A percentile compares a stretch with the other conserved stretches of the same genome.
Conservation (phyloP, 352 stramenopile species). For the Pythium sp. region DNA sequence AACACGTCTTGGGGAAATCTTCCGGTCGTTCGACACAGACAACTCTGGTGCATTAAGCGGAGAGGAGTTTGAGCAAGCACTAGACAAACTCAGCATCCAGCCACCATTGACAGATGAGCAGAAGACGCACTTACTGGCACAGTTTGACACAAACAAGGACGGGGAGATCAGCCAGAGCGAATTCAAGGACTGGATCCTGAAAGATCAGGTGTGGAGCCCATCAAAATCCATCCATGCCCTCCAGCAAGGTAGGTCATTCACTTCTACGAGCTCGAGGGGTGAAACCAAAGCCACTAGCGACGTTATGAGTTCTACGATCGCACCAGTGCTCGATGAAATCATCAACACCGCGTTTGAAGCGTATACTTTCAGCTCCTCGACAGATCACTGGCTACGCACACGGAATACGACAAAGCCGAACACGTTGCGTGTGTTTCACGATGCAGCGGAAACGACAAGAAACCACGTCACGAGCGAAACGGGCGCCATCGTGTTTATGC, state of each 20-base stretch:
- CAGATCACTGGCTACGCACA: constrained; percentile 37
- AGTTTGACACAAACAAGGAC: constrained; percentile 73
- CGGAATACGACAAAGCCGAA: constrained; percentile 24
- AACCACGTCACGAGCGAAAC: constrained; percentile 9
- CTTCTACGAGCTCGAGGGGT: not conserved
- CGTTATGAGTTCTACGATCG: constrained; percentile 30
- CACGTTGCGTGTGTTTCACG: constrained; percentile 7
- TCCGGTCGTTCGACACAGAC: constrained; percentile 57
- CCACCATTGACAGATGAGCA: constrained; percentile 50
- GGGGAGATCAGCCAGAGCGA: constrained; percentile 63
- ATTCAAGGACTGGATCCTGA: constrained; percentile 67
- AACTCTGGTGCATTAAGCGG: constrained; percentile 51
- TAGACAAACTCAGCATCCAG: constrained; percentile 48
- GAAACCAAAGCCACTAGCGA: constrained; percentile 18
- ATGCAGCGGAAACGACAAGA: constrained; percentile 15
- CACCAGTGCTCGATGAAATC: constrained; percentile 37
- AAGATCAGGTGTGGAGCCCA: constrained; percentile 57
- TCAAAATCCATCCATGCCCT: not conserved
- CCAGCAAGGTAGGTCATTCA: not conserved
- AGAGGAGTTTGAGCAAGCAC: constrained; percentile 54
- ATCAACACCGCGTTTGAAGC: constrained; percentile 39
- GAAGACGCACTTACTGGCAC: constrained; percentile 40
- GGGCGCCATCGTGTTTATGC: constrained; percentile 41
- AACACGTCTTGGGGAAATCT: constrained; percentile 41
- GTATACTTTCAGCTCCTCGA: constrained; percentile 28